A percentile compares a stretch with the other conserved stretches of the same genome.
Evolutionary conservation across 1,284 basidiomycete species (phyloP).

Genomic region (Cutaneotrichosporon curvatum): DNA sequence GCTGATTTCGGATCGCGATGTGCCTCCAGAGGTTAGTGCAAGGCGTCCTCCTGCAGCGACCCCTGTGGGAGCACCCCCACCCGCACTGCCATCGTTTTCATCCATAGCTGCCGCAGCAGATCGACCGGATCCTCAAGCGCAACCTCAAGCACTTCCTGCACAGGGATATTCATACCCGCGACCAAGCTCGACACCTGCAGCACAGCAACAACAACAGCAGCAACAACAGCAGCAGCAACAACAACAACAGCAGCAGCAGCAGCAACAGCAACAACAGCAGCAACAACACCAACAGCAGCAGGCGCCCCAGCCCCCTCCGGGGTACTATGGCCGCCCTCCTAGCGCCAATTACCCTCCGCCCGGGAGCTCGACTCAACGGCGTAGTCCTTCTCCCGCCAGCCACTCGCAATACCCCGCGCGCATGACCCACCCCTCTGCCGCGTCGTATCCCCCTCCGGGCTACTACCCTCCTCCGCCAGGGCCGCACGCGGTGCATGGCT

Average conservation of each 20-base stretch:
- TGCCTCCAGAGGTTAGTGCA: constrained; percentile 7
- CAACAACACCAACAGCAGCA: too few species aligned
- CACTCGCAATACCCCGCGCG: too few species aligned
- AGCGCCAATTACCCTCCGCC: too few species aligned
- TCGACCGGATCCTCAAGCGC: not conserved
- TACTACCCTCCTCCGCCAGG: too few species aligned
- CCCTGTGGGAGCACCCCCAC: not conserved
- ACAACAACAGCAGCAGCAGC: not conserved
- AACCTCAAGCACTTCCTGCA: not conserved
- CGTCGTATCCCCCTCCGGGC: too few species aligned
- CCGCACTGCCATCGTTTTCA: constrained; percentile 15
- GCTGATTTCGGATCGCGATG: constrained; percentile 20
- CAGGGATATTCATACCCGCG: not conserved
- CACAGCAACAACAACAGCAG: not conserved
- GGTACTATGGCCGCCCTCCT: not conserved
- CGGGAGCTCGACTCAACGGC: too few species aligned
- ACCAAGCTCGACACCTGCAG: not conserved
- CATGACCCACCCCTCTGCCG: too few species aligned
- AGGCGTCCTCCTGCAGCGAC: not conserved
- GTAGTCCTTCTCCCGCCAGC: too few species aligned
- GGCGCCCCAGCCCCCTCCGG: not conserved
- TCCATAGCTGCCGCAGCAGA: constrained; percentile 14
- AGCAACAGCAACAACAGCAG: too few species aligned
- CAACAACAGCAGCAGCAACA: not conserved
- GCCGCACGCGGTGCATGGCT: too few species aligned